Evolutionary conservation across 768 basidiomycete genomes (phyloP), one percentile per base, ranked within the genome.

Genomic region (Tephrocybe sp.): DNA sequence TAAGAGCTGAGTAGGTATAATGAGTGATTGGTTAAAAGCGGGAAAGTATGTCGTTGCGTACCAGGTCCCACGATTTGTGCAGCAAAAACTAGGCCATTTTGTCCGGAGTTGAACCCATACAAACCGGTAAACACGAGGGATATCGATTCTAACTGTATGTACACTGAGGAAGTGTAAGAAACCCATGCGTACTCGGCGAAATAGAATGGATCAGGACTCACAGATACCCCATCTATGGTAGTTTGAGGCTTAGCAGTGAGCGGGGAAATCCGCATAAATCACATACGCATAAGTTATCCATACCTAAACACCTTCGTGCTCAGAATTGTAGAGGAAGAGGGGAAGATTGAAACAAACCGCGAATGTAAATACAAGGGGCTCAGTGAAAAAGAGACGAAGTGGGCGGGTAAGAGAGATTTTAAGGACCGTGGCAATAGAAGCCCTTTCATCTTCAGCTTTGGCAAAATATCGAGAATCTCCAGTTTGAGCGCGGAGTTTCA

Each of bases 281-380:
- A 38, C 19, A 12, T 44, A 44, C 42, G 42, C 42, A 19, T 44
- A 44, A 18, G 42, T 44, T 29, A 44, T 44, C 42, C 42, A 44
- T 19, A 44, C 31, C 42, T 44, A 30, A 9, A 9, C 30, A n/a
- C 8, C 22, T 30, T 16, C 3, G 3, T 18, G 10, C 12, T 27
- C 27, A 24, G 27, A 4, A 18, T 42, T n/a, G 23, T 16, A 23
- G n/a, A 16, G 5, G 27, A 4, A 21, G 21, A 30, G 4, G 10
- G 27, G 16, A 16, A 10, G 3, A 19, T 19, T 38, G 4, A 19
- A 9, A n/a, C 42, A n/a, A 10, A 44, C 42, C 6, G 42, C 30
- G 18, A 44, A 44, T 3, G 42, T 44, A 19, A 44, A 44, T 4
- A 44, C 42, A 5, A 44, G 27, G 31, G 42, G 27, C 27, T 44